Base-by-base conservation (phyloP, 2,329 filamentous ascomycete species). In the Talaromyces albobiverticillius region DNA sequence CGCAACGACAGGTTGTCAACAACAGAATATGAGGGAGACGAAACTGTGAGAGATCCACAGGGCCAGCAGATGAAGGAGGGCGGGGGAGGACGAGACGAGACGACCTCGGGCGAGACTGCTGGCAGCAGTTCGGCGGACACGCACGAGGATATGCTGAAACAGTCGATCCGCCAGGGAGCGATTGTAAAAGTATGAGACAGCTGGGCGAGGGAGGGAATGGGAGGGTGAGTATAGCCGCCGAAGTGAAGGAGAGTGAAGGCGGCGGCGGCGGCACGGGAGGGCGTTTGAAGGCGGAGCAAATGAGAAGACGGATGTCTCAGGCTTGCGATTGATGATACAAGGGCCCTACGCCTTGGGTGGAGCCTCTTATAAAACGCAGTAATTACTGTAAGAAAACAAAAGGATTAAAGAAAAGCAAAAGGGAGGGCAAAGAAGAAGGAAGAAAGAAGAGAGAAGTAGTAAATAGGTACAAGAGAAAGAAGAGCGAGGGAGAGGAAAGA, bases 131-230 rank as follows among this genome's bases (percentile, higher is more conserved):
- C n/a, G n/a, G 31, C 26, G 29, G 14, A 40, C 51, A 47, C 43
- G 38, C 31, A 46, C 18, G 32, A 54, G 50, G 57, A 51, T 54
- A 58, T 57, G 55, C 59, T 61, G 61, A 65, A 63, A 65, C 66
- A 65, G 67, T 67, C 64, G 69, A 71, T 73, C 70, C 71, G 62
- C 71, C 71, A 62, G 70, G 70, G 70, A 71, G 71, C 64, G 66
- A 67, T 61, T 55, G 61, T 22, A 38, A 25, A 18, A 31, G 41
- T 50, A 43, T 45, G 52, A 54, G 41, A 54, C 46, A 50, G 25
- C 49, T 34, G 36, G 40, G 46, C 31, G 42, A 56, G 53, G n/a
- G 43, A 42, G 36, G 13, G 42, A 31, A 43, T 32, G 40, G 34
- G 43, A 56, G 34, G 53, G 46, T 32, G 52, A 26, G 32, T 46